Evolutionary conservation across 2,329 filamentous ascomycete species (phyloP).

Genomic region (Rasamsonia emersonii): DNA sequence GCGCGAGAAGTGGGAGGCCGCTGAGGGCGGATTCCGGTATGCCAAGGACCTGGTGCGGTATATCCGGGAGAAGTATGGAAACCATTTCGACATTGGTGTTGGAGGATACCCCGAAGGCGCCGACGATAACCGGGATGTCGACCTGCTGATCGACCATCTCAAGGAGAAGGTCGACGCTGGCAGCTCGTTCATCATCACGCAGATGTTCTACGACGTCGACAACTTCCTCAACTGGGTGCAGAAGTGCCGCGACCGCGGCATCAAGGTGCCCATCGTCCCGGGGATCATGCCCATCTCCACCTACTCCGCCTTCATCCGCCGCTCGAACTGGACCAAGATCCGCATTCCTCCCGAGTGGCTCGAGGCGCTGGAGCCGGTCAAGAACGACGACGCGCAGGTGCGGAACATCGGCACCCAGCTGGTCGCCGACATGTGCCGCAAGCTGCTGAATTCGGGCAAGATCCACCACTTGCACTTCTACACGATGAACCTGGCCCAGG

Average conservation of each 20-base stretch:
- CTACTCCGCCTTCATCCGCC: conserved; percentile 81
- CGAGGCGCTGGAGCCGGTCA: conserved; percentile 75
- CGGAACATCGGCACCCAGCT: conserved; percentile 80
- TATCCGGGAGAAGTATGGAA: conserved; percentile 68
- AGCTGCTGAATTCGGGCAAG: conserved; percentile 64
- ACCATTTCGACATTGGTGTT: conserved; percentile 95
- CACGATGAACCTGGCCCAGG: conserved; percentile 96
- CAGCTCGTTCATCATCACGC: conserved; percentile 87
- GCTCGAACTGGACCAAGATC: conserved; percentile 86
- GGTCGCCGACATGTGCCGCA: conserved; percentile 82
- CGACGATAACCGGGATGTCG: conserved; percentile 84
- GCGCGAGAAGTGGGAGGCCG: conserved; percentile 85
- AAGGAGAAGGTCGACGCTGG: conserved; percentile 97
- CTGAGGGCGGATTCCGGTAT: conserved; percentile 81
- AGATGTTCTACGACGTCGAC: conserved; percentile 99
- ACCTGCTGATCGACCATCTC: conserved; percentile 77
- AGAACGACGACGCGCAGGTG: conserved; percentile 92
- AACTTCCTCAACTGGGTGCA: conserved; percentile 87
- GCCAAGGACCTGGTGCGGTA: conserved; percentile 84
- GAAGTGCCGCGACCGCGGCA: conserved; percentile 76
- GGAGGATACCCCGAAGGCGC: conserved; percentile 94
- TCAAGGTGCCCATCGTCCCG: conserved; percentile 72
- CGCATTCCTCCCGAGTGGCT: conserved; percentile 75
- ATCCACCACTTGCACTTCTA: conserved; percentile 94
- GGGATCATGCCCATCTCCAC: conserved; percentile 94